Evolutionary conservation across 768 basidiomycete genomes (phyloP), one percentile per base, ranked within the genome.

Genomic region (Mycena chlorophos): DNA sequence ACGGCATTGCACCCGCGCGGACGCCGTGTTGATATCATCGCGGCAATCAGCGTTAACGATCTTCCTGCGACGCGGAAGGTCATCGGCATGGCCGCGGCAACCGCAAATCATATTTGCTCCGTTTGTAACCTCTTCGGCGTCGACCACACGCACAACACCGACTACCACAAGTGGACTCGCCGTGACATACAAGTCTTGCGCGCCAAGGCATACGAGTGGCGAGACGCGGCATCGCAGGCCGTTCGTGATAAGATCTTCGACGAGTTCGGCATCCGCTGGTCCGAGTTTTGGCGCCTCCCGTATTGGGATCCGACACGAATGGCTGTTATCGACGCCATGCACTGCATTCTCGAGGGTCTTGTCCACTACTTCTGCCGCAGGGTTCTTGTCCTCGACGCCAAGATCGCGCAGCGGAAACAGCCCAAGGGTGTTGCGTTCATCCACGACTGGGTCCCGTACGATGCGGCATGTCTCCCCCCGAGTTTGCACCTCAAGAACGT

Each of bases 251-350:
- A 17, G 28, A 51, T 68, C 50, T 63, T 56, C 49, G 30, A 58
- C 30, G 39, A 52, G 16, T 43, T n/a, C n/a, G n/a, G n/a, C n/a
- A n/a, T n/a, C n/a, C n/a, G n/a, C n/a, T n/a, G n/a, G n/a, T n/a
- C n/a, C n/a, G n/a, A n/a, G n/a, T n/a, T n/a, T n/a, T n/a, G n/a
- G n/a, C n/a, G n/a, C n/a, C n/a, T n/a, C n/a, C 63, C 65, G 6
- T 71, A 73, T 51, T 73, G 63, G 53, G 62, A 69, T 42, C 66
- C 69, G 3, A 57, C 65, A 5, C 55, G 56, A 10, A 63, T 64
- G 57, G 60, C 61, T 5, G 58, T 70, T 23, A 57, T 71, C 34
- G 67, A 73, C 49, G 59, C 68, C 5, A 73, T 73, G 71, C 72
- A 73, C 53, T 64, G 60, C 43, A 52, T 72, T 16, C 57, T 65